phyloP scores from a whole-genome alignment of 768 basidiomycete genomes.

The Lactifluus volemus region DNA sequence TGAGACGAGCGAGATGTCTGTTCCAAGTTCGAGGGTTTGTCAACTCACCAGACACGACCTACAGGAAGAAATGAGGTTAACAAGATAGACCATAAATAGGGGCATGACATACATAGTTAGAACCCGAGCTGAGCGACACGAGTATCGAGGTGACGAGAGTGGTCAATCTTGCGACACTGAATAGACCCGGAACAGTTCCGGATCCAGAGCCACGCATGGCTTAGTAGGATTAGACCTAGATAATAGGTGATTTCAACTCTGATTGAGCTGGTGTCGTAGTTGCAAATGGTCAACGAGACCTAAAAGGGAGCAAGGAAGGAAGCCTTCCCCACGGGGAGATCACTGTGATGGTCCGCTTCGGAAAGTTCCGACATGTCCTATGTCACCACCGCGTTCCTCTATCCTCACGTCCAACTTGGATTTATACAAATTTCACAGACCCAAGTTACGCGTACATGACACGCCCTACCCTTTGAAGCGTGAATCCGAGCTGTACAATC shows the following conservation, averaged over 20 bases:
- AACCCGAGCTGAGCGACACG: conserved; percentile 56
- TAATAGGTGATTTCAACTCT: neutral
- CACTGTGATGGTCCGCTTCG: too few species aligned
- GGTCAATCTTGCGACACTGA: conserved; percentile 5
- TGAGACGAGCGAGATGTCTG: neutral
- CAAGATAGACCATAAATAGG: neutral
- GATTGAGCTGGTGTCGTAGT: too few species aligned
- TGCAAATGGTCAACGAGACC: too few species aligned
- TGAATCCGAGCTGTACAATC: conserved; percentile 14
- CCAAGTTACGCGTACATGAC: conserved; percentile 12
- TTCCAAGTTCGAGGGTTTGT: neutral
- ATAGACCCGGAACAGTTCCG: neutral
- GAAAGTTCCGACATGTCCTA: too few species aligned
- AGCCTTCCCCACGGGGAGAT: too few species aligned
- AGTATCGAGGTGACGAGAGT: conserved; percentile 45
- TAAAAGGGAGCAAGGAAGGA: too few species aligned
- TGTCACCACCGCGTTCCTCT: neutral
- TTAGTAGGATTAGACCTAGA: neutral
- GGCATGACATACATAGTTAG: conserved; percentile 55
- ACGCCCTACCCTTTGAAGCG: conserved; percentile 18
- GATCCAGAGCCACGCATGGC: neutral
- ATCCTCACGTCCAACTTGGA: conserved; percentile 6
- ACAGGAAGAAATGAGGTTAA: neutral
- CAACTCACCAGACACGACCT: conserved; percentile 33
- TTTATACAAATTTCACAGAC: conserved; percentile 20